Percentiles rank a stretch among this genome's conserved stretches.
These are phyloP conservation scores for Lepidium didymum DNA, from an alignment of 345 rosid species.

Conservation along the genomic window DNA sequence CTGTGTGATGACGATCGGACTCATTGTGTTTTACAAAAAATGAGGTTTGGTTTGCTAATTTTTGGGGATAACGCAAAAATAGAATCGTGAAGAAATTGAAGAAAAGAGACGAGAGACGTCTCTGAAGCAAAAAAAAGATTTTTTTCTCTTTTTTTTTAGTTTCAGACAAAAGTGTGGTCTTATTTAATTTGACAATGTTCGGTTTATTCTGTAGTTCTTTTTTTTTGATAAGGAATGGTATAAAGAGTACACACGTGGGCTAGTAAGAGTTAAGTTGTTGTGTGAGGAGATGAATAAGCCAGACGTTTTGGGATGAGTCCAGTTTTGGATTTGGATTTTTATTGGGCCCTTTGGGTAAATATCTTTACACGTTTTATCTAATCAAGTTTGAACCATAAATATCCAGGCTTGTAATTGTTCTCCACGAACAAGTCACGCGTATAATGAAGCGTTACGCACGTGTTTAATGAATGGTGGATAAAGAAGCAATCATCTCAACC, in stretches of 20 bases:
- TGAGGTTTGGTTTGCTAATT: not conserved
- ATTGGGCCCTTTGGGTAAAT: not conserved
- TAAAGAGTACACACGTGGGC: slow-evolving; percentile 21
- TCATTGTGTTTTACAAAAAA: slow-evolving; percentile 33
- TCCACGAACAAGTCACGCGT: not conserved
- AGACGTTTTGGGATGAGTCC: not conserved
- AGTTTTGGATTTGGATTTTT: slow-evolving; percentile 7
- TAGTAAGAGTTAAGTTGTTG: not conserved
- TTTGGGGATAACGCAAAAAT: slow-evolving; percentile 6
- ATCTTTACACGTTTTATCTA: not conserved
- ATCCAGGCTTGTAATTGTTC: not conserved
- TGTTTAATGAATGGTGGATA: not conserved
- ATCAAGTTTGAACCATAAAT: not conserved
- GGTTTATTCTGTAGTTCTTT: slow-evolving; percentile 16
- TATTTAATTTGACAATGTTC: slow-evolving; percentile 1
- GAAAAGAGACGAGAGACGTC: slow-evolving; percentile 14
- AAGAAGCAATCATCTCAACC: not conserved
- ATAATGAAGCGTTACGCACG: not conserved
- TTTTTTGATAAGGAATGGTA: slow-evolving; percentile 13
- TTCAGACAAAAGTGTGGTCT: slow-evolving; percentile 14
- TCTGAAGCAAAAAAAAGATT: not conserved
- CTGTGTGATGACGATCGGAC: slow-evolving; percentile 70
- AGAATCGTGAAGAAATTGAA: slow-evolving; percentile 24
- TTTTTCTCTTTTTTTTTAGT: not conserved
- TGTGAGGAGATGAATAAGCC: slow-evolving; percentile 25